phyloP scores from a whole-genome alignment of 2,329 filamentous ascomycete genomes.

The Leptographium flavum region DNA sequence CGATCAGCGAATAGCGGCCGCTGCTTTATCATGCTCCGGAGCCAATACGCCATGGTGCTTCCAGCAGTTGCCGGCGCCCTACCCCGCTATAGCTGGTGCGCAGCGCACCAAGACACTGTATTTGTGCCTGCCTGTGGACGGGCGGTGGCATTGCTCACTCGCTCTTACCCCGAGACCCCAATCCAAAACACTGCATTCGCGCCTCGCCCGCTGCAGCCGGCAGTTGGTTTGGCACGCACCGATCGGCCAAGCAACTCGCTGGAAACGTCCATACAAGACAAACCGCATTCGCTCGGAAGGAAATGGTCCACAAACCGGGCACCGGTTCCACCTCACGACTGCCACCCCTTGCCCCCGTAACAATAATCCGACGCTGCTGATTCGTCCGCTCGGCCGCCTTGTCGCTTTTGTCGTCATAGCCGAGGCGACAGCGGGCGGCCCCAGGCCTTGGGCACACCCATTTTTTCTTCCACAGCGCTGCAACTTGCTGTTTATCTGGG shows the following conservation, averaged over 20 bases:
- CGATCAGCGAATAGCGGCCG: slow-evolving; percentile 8
- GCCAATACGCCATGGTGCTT: slow-evolving; percentile 2
- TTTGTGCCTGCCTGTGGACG: no score
- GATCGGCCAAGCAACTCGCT: no score
- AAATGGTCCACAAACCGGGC: not conserved
- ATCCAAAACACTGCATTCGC: no score
- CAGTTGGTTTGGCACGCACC: no score
- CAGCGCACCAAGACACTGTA: no score
- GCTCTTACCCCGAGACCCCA: no score
- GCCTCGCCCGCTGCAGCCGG: no score
- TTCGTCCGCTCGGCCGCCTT: slow-evolving; percentile 14
- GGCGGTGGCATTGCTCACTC: no score
- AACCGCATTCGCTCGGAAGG: not conserved
- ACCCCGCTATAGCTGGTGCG: not conserved
- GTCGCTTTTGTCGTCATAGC: slow-evolving; percentile 15
- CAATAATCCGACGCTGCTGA: slow-evolving; percentile 15
- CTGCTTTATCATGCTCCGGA: slow-evolving; percentile 6
- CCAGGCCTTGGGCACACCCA: not conserved
- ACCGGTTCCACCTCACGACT: slow-evolving; percentile 1
- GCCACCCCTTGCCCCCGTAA: slow-evolving; percentile 2
- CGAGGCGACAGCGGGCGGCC: slow-evolving; percentile 11
- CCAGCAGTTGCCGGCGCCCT: not conserved
- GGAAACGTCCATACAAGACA: no score
- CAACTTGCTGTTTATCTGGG: slow-evolving; percentile 8
- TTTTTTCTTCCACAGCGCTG: slow-evolving; percentile 10